phyloP scores from a whole-genome alignment of 2,329 filamentous ascomycete species.

The Beauveria rudraprayagi region DNA sequence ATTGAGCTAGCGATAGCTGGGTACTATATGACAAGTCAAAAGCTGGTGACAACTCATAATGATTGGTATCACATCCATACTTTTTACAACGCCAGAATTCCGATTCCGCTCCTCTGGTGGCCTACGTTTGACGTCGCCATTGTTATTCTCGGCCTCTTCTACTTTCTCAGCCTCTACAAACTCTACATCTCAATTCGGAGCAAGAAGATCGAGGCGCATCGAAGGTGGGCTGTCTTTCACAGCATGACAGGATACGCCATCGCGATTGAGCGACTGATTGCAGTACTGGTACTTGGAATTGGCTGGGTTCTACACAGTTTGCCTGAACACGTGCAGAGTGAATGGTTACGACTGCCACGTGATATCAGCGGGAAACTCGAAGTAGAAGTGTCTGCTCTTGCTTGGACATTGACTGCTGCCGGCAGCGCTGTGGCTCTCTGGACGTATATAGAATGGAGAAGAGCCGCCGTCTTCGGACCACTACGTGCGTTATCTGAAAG shows the following conservation, averaged over 20 bases:
- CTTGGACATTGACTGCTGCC: conserved; percentile 1
- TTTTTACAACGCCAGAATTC: neutral
- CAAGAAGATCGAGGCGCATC: neutral
- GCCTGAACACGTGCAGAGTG: neutral
- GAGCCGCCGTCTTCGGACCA: neutral
- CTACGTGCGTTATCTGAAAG: neutral
- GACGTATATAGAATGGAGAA: neutral
- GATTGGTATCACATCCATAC: neutral
- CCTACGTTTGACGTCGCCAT: neutral
- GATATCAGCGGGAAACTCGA: neutral
- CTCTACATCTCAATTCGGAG: neutral
- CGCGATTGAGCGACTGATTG: neutral
- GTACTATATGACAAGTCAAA: neutral
- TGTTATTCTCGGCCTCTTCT: neutral
- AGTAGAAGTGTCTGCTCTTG: conserved; percentile 1
- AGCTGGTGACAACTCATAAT: neutral
- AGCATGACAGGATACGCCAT: conserved; percentile 4
- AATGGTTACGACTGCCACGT: neutral
- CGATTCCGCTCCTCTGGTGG: neutral
- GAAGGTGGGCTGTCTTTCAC: conserved; percentile 1
- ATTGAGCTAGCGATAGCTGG: neutral
- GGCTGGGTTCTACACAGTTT: neutral
- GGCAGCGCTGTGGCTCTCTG: neutral
- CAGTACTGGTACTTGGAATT: neutral
- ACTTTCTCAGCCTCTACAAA: conserved; percentile 1